Percentiles rank a stretch among this genome's conserved stretches.
These are phyloP conservation scores for Styphnolobium japonicum DNA, from an alignment of 306 rosid species.

Conservation along the genomic window DNA sequence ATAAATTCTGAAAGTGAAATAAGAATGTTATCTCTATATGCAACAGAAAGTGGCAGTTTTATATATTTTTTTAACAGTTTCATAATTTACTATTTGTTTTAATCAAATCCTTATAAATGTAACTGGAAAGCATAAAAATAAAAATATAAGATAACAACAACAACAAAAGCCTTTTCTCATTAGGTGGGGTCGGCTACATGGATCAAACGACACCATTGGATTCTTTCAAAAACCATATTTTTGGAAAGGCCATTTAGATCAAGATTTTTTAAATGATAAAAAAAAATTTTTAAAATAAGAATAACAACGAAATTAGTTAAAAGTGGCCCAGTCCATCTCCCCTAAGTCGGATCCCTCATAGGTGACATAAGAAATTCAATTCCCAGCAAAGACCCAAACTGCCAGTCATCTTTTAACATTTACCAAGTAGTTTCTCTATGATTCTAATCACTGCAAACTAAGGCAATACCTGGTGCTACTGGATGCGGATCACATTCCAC, in stretches of 20 bases:
- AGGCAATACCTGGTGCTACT: not conserved
- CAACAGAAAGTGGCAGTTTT: not conserved
- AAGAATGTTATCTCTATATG: not conserved
- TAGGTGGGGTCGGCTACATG: no score
- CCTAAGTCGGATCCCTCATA: not conserved
- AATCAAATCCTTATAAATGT: not conserved
- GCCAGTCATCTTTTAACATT: not conserved
- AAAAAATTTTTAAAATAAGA: no score
- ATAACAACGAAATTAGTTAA: not conserved
- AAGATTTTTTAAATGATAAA: no score
- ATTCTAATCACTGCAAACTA: not conserved
- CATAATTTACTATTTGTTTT: not conserved
- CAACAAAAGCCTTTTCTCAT: no score
- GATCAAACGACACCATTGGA: no score
- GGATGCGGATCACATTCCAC: constrained; percentile 15
- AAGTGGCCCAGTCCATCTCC: not conserved
- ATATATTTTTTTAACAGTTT: not conserved
- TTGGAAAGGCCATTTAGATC: no score
- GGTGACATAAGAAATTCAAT: not conserved
- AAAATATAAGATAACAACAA: not conserved
- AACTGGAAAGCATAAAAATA: not conserved
- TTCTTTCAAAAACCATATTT: no score
- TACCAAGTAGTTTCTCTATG: not conserved
- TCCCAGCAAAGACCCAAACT: not conserved
- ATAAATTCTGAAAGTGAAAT: not conserved